Evolutionary conservation across 495 filamentous ascomycete species (phyloP).

Genomic region (Lasiosphaeris hirsuta): DNA sequence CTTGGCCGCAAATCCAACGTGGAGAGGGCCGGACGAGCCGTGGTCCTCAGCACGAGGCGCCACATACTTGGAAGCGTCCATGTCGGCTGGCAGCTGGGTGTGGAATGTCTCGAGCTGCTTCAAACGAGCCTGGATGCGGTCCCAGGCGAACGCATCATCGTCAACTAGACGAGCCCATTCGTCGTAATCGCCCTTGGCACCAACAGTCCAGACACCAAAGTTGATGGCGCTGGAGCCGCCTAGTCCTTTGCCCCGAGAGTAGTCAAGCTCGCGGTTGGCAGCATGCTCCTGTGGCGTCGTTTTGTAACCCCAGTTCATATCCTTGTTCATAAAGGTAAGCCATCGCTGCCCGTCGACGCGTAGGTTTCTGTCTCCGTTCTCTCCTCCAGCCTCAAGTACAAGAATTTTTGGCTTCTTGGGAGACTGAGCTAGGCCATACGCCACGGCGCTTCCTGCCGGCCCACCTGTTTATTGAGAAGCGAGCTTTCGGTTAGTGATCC

Average conservation of each 20-base stretch:
- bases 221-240: constrained; percentile 63
- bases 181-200: constrained; percentile 59
- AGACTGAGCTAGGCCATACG: constrained; percentile 44
- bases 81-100: constrained; percentile 29
- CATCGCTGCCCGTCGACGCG: constrained; percentile 53
- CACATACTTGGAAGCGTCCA: constrained; percentile 34
- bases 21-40: constrained; percentile 46
- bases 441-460: constrained; percentile 52
- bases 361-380: constrained; percentile 44
- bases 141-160: constrained; percentile 51
- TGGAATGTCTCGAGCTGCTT: constrained; percentile 56
- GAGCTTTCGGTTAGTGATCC: too few species aligned
- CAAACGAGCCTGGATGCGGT: constrained; percentile 43
- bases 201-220: constrained; percentile 56
- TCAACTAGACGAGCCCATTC: constrained; percentile 42
- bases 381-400: constrained; percentile 56
- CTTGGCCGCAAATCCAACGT: constrained; percentile 44
- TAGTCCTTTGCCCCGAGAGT: constrained; percentile 56
- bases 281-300: constrained; percentile 53
- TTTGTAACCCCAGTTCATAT: constrained; percentile 60
- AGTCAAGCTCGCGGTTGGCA: constrained; percentile 49
- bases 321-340: constrained; percentile 43
- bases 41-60: constrained; percentile 41
- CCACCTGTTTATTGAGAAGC: constrained; percentile 41
- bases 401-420: constrained; percentile 47